Evolutionary conservation across 257 asterid genomes (phyloP).

Genomic region (Orobanche coerulescens): DNA sequence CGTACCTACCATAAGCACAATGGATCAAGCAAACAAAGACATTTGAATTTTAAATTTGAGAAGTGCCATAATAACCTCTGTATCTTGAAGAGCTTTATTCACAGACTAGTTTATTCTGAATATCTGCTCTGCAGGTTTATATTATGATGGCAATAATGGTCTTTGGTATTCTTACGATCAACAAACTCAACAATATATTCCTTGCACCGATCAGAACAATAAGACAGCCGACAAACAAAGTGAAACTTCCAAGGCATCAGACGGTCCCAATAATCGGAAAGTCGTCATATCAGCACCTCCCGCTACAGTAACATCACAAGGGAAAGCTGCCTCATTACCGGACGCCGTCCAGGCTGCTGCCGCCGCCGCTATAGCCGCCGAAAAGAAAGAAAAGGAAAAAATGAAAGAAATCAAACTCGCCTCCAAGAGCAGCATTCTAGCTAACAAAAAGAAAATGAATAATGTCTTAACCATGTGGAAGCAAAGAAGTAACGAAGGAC

Average conservation of each 20-base stretch:
- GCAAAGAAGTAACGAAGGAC: constrained; percentile 92
- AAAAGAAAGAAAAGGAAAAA: constrained; percentile 92
- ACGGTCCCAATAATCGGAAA: constrained; percentile 51
- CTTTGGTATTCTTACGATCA: constrained; percentile 85
- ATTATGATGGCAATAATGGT: constrained; percentile 91
- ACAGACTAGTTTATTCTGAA: too few relatives aligned
- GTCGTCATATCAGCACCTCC: constrained; percentile 96
- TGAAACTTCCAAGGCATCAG: constrained; percentile 41
- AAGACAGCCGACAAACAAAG: constrained; percentile 53
- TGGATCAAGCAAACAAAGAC: neutral
- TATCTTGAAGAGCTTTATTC: too few relatives aligned
- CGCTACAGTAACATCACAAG: constrained; percentile 61
- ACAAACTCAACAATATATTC: constrained; percentile 71
- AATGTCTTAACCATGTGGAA: constrained; percentile 94
- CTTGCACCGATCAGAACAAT: constrained; percentile 71
- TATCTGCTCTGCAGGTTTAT: constrained; percentile 49
- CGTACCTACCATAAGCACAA: neutral
- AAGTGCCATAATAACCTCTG: neutral
- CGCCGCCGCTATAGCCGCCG: constrained; percentile 93
- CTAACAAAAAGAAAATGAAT: constrained; percentile 95
- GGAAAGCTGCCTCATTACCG: constrained; percentile 75
- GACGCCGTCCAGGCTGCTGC: constrained; percentile 99
- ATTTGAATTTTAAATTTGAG: neutral
- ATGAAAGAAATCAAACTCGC: constrained; percentile 82
- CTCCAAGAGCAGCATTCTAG: constrained; percentile 85